Base-by-base conservation (phyloP, 2,329 filamentous ascomycete genomes). In the Phialophora verrucosa region DNA sequence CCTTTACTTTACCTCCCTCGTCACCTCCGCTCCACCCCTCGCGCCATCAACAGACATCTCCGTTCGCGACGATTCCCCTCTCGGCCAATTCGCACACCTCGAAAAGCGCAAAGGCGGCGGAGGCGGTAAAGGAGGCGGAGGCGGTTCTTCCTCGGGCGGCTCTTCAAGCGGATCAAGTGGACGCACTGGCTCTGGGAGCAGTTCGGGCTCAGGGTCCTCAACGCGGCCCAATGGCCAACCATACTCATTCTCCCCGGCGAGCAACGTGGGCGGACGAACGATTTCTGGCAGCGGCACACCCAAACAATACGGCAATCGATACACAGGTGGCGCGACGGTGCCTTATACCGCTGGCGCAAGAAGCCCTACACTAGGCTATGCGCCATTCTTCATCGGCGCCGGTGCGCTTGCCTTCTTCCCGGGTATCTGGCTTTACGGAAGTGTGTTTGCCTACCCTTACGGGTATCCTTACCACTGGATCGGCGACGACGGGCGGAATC, bases 351-450 rank as follows among this genome's bases (percentile, higher is more conserved):
- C 85, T 5, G 83, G 83, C 11, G 59, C 65, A 0, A 72, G 74
- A 5, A 83, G 83, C 5, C 78, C 82, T 0, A 75, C 76, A n/a
- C 55, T 70, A 67, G 84, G 85, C 8, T 75, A 88, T 35, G 62
- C 78, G 1, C 83, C 84, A 1, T 80, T 80, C 68, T 73, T 87
- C 12, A 75, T 86, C n/a, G 78, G 78, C 4, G 76, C 79, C 4
- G 80, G 79, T n/a, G 79, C 76, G 8, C 72, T 84, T 65, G 73
- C 76, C 0, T 76, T 85, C 64, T 80, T 86, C 74, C 83, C 83
- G 0, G 85, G 83, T 0, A 63, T 85, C 14, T 88, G 85, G 83
- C 77, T 86, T 0, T 85, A 82, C 72, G 81, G 81, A 50, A 83
- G 79, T 3, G 62, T 70, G 8, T 88, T 86, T 67, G 81, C 81